Evolutionary conservation across 1,139 yeast genomes (phyloP).

Genomic region (Pichia sp.): DNA sequence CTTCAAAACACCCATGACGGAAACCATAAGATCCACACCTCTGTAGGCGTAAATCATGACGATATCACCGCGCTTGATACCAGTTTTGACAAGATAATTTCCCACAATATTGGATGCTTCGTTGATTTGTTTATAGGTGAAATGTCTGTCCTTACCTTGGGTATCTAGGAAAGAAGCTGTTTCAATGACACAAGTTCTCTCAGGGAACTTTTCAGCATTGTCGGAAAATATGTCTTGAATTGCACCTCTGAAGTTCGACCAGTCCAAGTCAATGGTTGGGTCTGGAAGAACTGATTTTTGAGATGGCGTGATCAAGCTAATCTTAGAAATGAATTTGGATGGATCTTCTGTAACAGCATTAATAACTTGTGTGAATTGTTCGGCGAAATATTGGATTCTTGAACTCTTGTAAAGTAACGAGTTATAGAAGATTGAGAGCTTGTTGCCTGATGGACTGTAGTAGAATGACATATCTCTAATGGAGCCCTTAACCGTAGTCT

Average conservation of each 20-base stretch:
- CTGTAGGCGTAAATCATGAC: conserved; percentile 97
- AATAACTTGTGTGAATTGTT: conserved; percentile 60
- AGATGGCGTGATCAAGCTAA: conserved; percentile 57
- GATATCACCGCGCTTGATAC: conserved; percentile 84
- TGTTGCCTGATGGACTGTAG: conserved; percentile 23
- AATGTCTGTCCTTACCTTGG: conserved; percentile 54
- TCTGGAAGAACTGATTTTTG: conserved; percentile 68
- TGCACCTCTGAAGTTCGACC: conserved; percentile 90
- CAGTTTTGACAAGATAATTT: conserved; percentile 72
- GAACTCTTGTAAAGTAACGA: conserved; percentile 65
- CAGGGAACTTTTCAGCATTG: conserved; percentile 79
- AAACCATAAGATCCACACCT: conserved; percentile 93
- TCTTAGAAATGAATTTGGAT: conserved; percentile 44
- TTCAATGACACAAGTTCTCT: conserved; percentile 84
- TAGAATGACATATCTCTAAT: conserved; percentile 59
- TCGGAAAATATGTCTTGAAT: conserved; percentile 89
- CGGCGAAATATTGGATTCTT: conserved; percentile 62
- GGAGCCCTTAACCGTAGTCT: conserved; percentile 44
- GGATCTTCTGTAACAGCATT: conserved; percentile 31
- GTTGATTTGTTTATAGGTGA: conserved; percentile 79
- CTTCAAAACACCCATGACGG: conserved; percentile 95
- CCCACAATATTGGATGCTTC: conserved; percentile 94
- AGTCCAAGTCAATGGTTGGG: conserved; percentile 80
- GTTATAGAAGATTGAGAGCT: conserved; percentile 54
- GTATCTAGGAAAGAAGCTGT: conserved; percentile 66